Evolutionary conservation across 192 early-diverging fungal genomes (phyloP).

Genomic region (Coemansia sp.): DNA sequence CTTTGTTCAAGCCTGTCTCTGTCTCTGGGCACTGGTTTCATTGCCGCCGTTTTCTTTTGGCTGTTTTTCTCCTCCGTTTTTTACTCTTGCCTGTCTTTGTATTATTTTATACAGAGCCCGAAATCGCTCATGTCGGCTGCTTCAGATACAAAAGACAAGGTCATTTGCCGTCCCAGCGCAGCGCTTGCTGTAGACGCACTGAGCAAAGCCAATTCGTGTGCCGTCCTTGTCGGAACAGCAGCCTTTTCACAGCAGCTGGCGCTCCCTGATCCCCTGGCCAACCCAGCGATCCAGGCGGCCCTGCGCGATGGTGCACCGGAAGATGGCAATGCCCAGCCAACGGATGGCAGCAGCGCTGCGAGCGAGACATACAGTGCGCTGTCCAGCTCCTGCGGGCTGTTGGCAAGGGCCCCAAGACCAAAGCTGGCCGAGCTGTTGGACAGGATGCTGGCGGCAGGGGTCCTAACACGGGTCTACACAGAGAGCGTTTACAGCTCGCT

Average conservation of each 20-base stretch:
- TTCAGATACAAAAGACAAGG: not conserved
- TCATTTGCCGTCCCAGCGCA: not conserved
- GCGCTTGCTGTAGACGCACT: conserved; percentile 1
- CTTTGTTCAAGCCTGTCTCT: too few relatives aligned
- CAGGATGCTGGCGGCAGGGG: conserved; percentile 1
- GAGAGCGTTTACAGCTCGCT: conserved; percentile 19
- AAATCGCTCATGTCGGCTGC: conserved; percentile 1
- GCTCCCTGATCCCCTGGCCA: conserved; percentile 5
- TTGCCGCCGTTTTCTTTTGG: too few relatives aligned
- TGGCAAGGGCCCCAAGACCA: conserved; percentile 8
- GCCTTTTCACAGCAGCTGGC: conserved; percentile 2
- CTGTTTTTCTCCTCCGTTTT: too few relatives aligned
- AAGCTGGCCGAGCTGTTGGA: conserved; percentile 8
- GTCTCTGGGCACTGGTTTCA: too few relatives aligned
- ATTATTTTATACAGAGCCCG: too few relatives aligned
- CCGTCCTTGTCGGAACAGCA: conserved; percentile 19
- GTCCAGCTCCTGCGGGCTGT: conserved; percentile 22
- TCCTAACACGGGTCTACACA: conserved; percentile 23
- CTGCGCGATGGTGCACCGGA: too few relatives aligned
- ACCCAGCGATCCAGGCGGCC: conserved; percentile 4
- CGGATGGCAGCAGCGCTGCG: too few relatives aligned
- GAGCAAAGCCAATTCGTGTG: conserved; percentile 18
- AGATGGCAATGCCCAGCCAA: not conserved
- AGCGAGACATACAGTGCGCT: conserved; percentile 17
- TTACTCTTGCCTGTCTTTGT: too few relatives aligned